Evolutionary conservation across 805 yeast species (phyloP), one percentile per base, ranked within the genome.

Genomic region (Suhomyces emberorum): DNA sequence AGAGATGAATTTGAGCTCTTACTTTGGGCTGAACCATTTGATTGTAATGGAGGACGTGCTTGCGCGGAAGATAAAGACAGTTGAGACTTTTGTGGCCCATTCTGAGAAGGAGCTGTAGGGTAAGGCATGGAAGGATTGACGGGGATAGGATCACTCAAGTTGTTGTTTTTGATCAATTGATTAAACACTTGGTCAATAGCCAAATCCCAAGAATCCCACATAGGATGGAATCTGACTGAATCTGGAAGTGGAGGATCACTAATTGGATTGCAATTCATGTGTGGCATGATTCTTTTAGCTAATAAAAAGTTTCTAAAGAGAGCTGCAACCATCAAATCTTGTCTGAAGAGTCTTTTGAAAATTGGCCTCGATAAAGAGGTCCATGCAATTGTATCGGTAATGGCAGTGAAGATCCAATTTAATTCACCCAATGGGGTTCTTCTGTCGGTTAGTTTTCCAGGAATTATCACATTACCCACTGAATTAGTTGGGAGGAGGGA

Each of bases 201-300:
- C 44, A 93, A 69, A 54, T 93, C 98, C 98, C 98, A 93, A 0
- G 96, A 82, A 41, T 88, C 93, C 98, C 98, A 93, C 86, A 93
- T 81, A 4, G 95, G 79, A 55, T 93, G 97, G 43, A 77, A 75
- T 31, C 85, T 79, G 4, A 81, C 76, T 10, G 79, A 67, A 37
- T 88, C 93, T 0, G 98, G 98, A 25, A 93, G 65, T 7, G 85
- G 88, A 1, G 98, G 98, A 44, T 88, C 95, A 12, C 96, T 87
- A 2, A 89, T 79, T 1, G 98, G 98, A 54, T 88, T 95, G 56
- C 97, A 89, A 41, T 89, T 88, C 47, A 84, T 81, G 49, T 83
- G 81, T 2, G 96, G 88, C 97, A 93, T 88, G 28, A 93, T 83
- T 46, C 96, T 75, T 53, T 86, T 89, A 0, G 98, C 98, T 15